Evolutionary conservation across 805 yeast genomes (phyloP).

Genomic region (Kazachstania africana): DNA sequence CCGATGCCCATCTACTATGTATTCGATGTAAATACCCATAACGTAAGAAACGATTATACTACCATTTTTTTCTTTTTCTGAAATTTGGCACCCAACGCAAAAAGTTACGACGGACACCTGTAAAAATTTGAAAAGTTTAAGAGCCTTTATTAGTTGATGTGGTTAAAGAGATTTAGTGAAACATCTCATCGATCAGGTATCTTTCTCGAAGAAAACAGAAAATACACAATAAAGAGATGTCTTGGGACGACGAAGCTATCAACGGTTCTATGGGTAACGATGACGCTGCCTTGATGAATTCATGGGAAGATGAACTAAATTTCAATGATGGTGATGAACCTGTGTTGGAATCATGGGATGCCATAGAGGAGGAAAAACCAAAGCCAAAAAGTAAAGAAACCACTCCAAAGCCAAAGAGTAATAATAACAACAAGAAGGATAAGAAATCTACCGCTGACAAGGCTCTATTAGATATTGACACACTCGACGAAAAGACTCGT

Average conservation of each 20-base stretch:
- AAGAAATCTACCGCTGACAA: slow-evolving; percentile 30
- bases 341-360: slow-evolving; percentile 84
- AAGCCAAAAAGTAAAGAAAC: slow-evolving; percentile 18
- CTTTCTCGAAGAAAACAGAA: too few relatives aligned
- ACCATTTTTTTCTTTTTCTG: too few relatives aligned
- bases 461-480: slow-evolving; percentile 46
- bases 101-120: too few relatives aligned
- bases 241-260: slow-evolving; percentile 81
- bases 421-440: slow-evolving; percentile 8
- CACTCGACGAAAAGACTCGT: slow-evolving; percentile 62
- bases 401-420: slow-evolving; percentile 21
- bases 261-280: slow-evolving; percentile 46
- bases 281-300: slow-evolving; percentile 41
- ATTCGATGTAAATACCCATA: too few relatives aligned
- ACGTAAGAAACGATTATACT: too few relatives aligned
- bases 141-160: too few relatives aligned
- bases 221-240: slow-evolving; percentile 18
- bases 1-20: too few relatives aligned
- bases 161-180: too few relatives aligned
- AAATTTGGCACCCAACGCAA: too few relatives aligned
- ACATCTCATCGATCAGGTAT: too few relatives aligned
- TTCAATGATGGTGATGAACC: slow-evolving; percentile 66
- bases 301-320: slow-evolving; percentile 58
- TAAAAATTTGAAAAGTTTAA: too few relatives aligned
- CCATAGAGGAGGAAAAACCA: slow-evolving; percentile 44